Conservation (phyloP, 2,329 filamentous ascomycete genomes). For the Juglanconis sp. region DNA sequence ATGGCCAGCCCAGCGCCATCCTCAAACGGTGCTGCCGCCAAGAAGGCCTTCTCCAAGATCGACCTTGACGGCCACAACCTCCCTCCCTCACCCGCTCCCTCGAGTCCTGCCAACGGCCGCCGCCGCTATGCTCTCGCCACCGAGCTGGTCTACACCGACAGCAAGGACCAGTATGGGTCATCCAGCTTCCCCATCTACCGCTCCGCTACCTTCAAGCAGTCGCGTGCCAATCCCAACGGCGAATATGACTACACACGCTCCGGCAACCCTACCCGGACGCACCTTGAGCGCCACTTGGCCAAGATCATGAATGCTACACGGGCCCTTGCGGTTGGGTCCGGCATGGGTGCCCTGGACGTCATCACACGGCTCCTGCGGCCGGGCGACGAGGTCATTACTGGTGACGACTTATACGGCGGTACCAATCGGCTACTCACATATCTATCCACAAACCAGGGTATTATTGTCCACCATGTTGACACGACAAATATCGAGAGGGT, state of each 20-base stretch:
- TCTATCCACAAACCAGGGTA: conserved; percentile 82
- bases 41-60: conserved; percentile 55
- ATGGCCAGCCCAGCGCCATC: conserved; percentile 12
- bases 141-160: conserved; percentile 93
- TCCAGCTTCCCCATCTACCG: conserved; percentile 98
- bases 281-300: conserved; percentile 92
- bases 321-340: conserved; percentile 88
- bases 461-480: conserved; percentile 93
- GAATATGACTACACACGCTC: conserved; percentile 99
- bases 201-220: conserved; percentile 97
- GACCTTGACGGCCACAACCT: conserved; percentile 82
- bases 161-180: conserved; percentile 93
- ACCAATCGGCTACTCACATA: conserved; percentile 93
- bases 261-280: conserved; percentile 92
- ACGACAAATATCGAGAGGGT: conserved; percentile 78
- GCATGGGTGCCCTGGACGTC: conserved; percentile 96
- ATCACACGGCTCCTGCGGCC: conserved; percentile 87
- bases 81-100: conserved; percentile 88
- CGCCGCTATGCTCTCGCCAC: conserved; percentile 88
- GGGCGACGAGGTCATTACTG: conserved; percentile 95
- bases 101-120: conserved; percentile 79
- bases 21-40: conserved; percentile 8
- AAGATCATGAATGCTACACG: conserved; percentile 98
- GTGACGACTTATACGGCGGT: conserved; percentile 94
- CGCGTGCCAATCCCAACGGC: conserved; percentile 71